Base-by-base conservation (phyloP, 1,284 basidiomycete species). In the Gomphus bonarii region DNA sequence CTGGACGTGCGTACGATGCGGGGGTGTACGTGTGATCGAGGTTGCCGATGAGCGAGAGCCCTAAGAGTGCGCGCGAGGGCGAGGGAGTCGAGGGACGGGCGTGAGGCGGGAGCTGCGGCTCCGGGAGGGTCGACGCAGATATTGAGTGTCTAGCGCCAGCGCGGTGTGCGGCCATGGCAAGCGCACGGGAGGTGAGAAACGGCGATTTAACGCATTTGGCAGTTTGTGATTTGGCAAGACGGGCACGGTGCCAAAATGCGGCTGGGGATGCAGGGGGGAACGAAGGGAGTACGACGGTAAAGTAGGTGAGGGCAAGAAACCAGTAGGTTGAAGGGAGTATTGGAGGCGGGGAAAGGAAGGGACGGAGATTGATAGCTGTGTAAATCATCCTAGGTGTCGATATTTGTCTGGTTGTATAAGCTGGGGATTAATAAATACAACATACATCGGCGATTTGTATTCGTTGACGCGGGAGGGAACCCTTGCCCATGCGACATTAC, bases 21-120 rank as follows among this genome's bases (percentile, higher is more conserved):
- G 70, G 68, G 8, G 61, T 58, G 61, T 73, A 75, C 48, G 70
- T 67, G 0, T 59, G 65, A 59, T 75, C 73, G 36, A 73, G 64
- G 55, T 71, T 70, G 12, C 72, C 72, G 38, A 74, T 66, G 61
- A 74, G 69, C 9, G 70, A 71, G 33, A 73, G 55, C 5, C 72
- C 72, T 61, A 74, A 64, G 42, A 73, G 62, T 2, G 70, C 69
- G 0, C 63, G 58, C 31, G 61, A 61, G 7, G 63, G 62, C 1
- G 55, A 48, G 36, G 56, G 20, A 12, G 20, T 40, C 1, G 44
- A 6, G 40, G 48, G 35, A 28, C 35, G 38, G 14, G 46, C 47
- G 8, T 47, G 36, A 4, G 48, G 30, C 6, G 57, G 57, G 5
- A 50, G 43, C 31, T 53, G 50, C 9, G 57, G 30, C 22, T 12